These are phyloP conservation scores for Heracleum sosnowskyi DNA, from an alignment of 129 eudicot species.

Conservation along the genomic window DNA sequence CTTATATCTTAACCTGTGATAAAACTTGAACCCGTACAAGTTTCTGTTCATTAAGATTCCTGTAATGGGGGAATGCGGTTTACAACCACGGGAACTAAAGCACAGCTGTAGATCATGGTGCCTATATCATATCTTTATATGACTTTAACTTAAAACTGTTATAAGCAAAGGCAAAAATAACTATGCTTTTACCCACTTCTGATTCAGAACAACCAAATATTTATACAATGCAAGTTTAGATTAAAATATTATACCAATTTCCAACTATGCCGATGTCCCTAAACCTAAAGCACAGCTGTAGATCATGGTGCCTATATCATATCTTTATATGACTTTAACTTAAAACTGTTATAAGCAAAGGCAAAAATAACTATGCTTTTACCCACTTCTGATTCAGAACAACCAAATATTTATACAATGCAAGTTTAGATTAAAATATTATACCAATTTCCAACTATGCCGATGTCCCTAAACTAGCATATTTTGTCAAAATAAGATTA, in stretches of 20 bases:
- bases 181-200: background rate
- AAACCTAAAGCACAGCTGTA: slow-evolving; percentile 89
- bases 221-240: background rate
- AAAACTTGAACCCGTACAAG: slow-evolving; percentile 27
- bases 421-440: background rate
- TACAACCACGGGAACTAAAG: slow-evolving; percentile 72
- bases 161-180: background rate
- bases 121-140: background rate
- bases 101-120: slow-evolving; percentile 47
- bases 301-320: background rate
- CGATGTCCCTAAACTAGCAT: no score
- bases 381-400: background rate
- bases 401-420: no score
- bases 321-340: background rate
- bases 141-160: background rate
- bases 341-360: no score
- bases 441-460: no score
- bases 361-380: background rate
- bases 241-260: no score
- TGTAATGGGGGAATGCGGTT: slow-evolving; percentile 41
- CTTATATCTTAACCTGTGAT: slow-evolving; percentile 4
- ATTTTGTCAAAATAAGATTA: no score
- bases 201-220: background rate
- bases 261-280: no score
- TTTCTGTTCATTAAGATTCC: slow-evolving; percentile 55